These are phyloP conservation scores for Penicillium sp. DNA, from an alignment of 2,329 filamentous ascomycete species.

Conservation along the genomic window DNA sequence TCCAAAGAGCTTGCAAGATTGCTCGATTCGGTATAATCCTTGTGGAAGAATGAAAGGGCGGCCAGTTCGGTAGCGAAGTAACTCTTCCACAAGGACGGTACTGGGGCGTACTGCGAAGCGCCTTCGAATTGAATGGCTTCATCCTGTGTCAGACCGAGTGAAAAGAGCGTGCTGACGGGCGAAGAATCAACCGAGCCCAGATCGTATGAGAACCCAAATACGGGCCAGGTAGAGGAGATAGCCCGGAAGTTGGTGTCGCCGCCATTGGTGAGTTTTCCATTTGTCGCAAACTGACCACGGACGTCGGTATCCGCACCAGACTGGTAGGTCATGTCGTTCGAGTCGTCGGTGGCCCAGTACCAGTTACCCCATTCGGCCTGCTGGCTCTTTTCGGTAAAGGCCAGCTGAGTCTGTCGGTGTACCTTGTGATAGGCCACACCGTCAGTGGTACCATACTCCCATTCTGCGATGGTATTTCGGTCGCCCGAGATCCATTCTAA, in stretches of 20 bases:
- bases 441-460: conserved; percentile 56
- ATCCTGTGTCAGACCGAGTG: conserved; percentile 50
- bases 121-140: conserved; percentile 52
- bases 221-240: conserved; percentile 50
- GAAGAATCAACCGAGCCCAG: conserved; percentile 45
- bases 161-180: conserved; percentile 45
- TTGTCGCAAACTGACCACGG: conserved; percentile 45
- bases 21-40: conserved; percentile 42
- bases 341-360: conserved; percentile 52
- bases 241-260: conserved; percentile 52
- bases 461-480: conserved; percentile 54
- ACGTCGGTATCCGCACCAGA: conserved; percentile 49
- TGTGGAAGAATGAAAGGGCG: conserved; percentile 48
- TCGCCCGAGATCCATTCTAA: conserved; percentile 72
- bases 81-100: conserved; percentile 51
- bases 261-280: conserved; percentile 45
- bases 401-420: conserved; percentile 47
- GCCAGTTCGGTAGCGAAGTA: conserved; percentile 46
- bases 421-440: conserved; percentile 62
- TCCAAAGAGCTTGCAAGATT: conserved; percentile 42
- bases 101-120: conserved; percentile 33
- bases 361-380: conserved; percentile 54
- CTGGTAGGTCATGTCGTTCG: conserved; percentile 44
- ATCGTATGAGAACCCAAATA: conserved; percentile 53
- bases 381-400: conserved; percentile 48